Evolutionary conservation across 768 basidiomycete genomes (phyloP), one percentile per base, ranked within the genome.

Genomic region (Pisolithus orientalis): DNA sequence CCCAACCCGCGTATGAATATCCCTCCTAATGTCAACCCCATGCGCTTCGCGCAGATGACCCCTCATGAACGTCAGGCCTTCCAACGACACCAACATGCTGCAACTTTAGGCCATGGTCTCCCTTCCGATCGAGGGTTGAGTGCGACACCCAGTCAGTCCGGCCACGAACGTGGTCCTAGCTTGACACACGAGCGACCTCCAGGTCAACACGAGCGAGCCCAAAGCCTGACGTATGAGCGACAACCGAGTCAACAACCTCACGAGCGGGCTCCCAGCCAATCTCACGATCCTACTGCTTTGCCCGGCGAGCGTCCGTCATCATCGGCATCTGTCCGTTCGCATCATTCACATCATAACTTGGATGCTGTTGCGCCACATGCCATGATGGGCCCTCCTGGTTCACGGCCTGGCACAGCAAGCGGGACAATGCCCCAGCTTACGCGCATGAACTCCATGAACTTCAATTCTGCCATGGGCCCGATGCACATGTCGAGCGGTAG

Each of bases 21-120:
- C 14, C 58, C 56, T 32, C 51, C 50, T 21, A 46, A 51, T 17
- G 53, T 58, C 47, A 60, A 57, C 50, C 47, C 53, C 27, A 59
- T 61, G 29, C 68, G 68, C 37, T 63, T 64, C 31, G 31, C 58
- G 13, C 68, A 70, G 29, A 56, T 69, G 60, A 46, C 59, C 17
- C 63, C 60, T 1, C 64, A 60, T 11, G 68, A 70, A 24, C 64
- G 68, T 52, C 53, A 50, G 21, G 54, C 57, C 21, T 57, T 67
- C 40, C 65, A 67, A 46, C 62, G 63, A 27, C 70, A 70, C 51
- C 59, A 59, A 24, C 66, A 63, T 37, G 51, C 51, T 21, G 50
- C 55, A 48, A 32, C 29, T 52, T 52, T 52, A n/a, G 51, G 24
- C 9, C 62, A 63, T 17, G 40, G 39, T 25, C 25, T 54, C 8